Evolutionary conservation across 148 eudicot genomes (phyloP).

Genomic region (Gaultheria prostrata): DNA sequence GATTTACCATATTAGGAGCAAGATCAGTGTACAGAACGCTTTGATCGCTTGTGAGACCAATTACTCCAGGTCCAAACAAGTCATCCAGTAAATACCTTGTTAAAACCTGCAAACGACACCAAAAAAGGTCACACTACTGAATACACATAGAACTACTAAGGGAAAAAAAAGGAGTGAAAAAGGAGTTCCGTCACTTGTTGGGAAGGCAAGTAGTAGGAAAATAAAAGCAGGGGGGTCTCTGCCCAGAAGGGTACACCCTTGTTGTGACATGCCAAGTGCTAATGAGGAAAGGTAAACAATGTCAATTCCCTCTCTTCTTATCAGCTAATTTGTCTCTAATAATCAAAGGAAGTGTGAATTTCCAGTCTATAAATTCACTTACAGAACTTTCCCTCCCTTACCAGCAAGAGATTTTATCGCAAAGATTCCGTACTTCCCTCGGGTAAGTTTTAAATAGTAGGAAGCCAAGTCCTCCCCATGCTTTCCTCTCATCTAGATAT

Average conservation of each 20-base stretch:
- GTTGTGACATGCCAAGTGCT: neutral
- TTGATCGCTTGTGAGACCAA: conserved; percentile 55
- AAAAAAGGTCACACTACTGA: neutral
- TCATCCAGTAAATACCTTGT: conserved; percentile 67
- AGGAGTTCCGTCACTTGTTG: neutral
- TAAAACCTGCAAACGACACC: conserved; percentile 42
- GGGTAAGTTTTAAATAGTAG: too few species aligned
- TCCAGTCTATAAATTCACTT: too few species aligned
- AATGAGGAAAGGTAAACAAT: neutral
- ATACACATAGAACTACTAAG: neutral
- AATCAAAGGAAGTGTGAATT: too few species aligned
- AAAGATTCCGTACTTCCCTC: too few species aligned
- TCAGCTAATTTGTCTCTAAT: too few species aligned
- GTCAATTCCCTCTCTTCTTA: neutral
- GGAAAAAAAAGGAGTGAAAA: neutral
- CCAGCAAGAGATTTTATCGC: too few species aligned
- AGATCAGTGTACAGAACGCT: conserved; percentile 73
- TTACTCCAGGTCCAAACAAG: conserved; percentile 64
- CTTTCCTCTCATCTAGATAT: too few species aligned
- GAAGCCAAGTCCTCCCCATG: too few species aligned
- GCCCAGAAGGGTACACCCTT: neutral
- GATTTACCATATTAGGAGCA: conserved; percentile 77
- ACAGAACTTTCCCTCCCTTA: too few species aligned
- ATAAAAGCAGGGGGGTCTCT: neutral
- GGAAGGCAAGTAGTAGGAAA: neutral